These are phyloP conservation scores for Brassica cretica DNA, from an alignment of 345 rosid species.

Conservation along the genomic window DNA sequence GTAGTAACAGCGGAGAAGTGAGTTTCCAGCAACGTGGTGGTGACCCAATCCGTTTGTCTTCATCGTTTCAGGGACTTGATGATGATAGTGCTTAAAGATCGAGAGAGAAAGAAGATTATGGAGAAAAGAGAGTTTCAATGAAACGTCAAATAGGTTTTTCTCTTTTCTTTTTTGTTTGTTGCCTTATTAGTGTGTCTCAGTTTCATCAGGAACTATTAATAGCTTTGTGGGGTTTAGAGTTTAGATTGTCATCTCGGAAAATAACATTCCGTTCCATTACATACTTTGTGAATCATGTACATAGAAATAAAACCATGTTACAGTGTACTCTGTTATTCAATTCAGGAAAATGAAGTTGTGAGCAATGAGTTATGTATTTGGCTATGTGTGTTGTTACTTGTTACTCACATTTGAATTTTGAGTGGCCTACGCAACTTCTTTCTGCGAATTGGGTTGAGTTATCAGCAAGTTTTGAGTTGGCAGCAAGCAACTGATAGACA, in stretches of 20 bases:
- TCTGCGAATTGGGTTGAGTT: too few relatives aligned
- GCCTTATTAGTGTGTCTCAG: not conserved
- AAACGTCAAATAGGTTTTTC: not conserved
- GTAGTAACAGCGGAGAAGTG: constrained; percentile 5
- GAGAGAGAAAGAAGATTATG: not conserved
- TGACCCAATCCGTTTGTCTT: constrained; percentile 17
- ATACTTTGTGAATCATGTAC: not conserved
- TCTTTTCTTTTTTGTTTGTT: not conserved
- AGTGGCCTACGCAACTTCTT: too few relatives aligned
- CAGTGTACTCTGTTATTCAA: not conserved
- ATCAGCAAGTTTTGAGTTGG: too few relatives aligned
- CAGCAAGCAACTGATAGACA: too few relatives aligned
- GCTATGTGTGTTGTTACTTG: too few relatives aligned
- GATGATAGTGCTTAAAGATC: constrained; percentile 11
- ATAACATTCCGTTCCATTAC: not conserved
- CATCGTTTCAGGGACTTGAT: constrained; percentile 31
- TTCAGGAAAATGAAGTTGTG: too few relatives aligned
- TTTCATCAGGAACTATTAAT: not conserved
- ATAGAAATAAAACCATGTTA: not conserved
- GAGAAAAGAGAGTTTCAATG: not conserved
- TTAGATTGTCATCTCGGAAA: not conserved
- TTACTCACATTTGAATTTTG: too few relatives aligned
- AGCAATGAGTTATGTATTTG: too few relatives aligned
- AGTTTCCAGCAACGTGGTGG: constrained; percentile 32
- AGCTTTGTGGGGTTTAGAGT: not conserved